Base-by-base conservation (phyloP, 495 filamentous ascomycete species). In the Penicillium bialowiezense region DNA sequence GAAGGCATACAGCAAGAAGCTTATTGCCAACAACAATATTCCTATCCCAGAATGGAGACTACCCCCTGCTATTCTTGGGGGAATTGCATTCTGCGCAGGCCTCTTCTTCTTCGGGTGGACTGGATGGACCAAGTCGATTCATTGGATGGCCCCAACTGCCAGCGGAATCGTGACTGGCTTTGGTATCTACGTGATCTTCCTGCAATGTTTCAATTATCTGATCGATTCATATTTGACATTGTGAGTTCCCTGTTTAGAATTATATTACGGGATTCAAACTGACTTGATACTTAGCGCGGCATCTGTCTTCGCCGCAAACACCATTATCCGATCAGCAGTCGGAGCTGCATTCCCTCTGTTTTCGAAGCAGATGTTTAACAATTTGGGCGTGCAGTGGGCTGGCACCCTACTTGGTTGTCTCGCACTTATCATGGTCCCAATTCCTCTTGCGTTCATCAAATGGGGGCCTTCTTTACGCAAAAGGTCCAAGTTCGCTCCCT, bases 281-380 rank as follows among this genome's bases (percentile, higher is more conserved):
- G 33, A 58, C 45, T 9, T 10, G 13, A 5, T 35, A 9, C 32
- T 28, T 52, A 82, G 77, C 57, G 90, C 90, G n/a, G 88, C 90
- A 21, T 92, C 89, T n/a, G 91, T 89, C 17, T 90, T 95, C 49
- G 91, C 91, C 19, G 90, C 83, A 33, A 95, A 95, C 66, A 93
- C 90, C 0, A 89, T 95, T 69, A 73, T 93, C 3, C 86, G 90
- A 13, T 91, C 87, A 8, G 69, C 89, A 2, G 84, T 80, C 36
- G 89, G 85, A 23, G 87, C 87, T 6, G 84, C 78, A 1, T 95
- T 95, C 70, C 91, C 90, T 15, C 78, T 95, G 5, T 95, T 96
- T 63, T 76, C 83, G 0, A 80, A 71, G 13, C 85, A 91, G 58
- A 89, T 93, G 87, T 93, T 90, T 62, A 63, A 80, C 5, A 86